Conservation (phyloP, 805 yeast genomes). For the Candida stauntonica region DNA sequence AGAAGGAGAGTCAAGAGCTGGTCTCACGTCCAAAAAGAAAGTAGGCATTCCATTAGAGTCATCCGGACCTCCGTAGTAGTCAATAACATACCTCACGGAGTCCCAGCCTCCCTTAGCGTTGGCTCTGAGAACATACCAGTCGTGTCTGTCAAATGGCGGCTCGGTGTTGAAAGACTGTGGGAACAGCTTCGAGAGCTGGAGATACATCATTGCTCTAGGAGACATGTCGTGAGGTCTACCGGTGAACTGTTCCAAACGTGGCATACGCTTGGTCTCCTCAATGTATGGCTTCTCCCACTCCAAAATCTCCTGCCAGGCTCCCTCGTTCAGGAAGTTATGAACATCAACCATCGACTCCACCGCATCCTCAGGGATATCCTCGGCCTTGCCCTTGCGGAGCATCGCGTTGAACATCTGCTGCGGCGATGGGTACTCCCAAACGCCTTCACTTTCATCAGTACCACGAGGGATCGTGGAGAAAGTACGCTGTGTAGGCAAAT, state of each 20-base stretch:
- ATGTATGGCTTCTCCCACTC: slow-evolving; percentile 85
- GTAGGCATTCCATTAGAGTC: slow-evolving; percentile 87
- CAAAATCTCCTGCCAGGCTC: slow-evolving; percentile 93
- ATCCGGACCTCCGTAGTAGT: slow-evolving; percentile 94
- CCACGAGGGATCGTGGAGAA: slow-evolving; percentile 88
- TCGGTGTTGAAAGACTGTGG: slow-evolving; percentile 70
- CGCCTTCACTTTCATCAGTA: slow-evolving; percentile 53
- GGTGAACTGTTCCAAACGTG: slow-evolving; percentile 79
- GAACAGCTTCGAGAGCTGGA: slow-evolving; percentile 59
- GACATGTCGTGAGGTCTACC: slow-evolving; percentile 87
- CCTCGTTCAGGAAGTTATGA: slow-evolving; percentile 93
- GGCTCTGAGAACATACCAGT: slow-evolving; percentile 90
- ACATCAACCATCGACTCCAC: slow-evolving; percentile 96
- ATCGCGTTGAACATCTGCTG: slow-evolving; percentile 99
- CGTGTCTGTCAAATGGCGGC: slow-evolving; percentile 97
- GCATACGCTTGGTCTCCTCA: slow-evolving; percentile 48
- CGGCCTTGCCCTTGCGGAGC: slow-evolving; percentile 87
- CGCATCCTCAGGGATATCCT: slow-evolving; percentile 89
- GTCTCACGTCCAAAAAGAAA: slow-evolving; percentile 90
- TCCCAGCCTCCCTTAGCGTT: slow-evolving; percentile 47
- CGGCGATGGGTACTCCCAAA: slow-evolving; percentile 99
- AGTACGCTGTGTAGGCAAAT: slow-evolving; percentile 79
- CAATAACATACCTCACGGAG: slow-evolving; percentile 86
- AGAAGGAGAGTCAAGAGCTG: slow-evolving; percentile 72
- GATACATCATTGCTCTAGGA: slow-evolving; percentile 77